Base-by-base conservation (phyloP, 2,329 filamentous ascomycete genomes). In the Cladophialophora exuberans region DNA sequence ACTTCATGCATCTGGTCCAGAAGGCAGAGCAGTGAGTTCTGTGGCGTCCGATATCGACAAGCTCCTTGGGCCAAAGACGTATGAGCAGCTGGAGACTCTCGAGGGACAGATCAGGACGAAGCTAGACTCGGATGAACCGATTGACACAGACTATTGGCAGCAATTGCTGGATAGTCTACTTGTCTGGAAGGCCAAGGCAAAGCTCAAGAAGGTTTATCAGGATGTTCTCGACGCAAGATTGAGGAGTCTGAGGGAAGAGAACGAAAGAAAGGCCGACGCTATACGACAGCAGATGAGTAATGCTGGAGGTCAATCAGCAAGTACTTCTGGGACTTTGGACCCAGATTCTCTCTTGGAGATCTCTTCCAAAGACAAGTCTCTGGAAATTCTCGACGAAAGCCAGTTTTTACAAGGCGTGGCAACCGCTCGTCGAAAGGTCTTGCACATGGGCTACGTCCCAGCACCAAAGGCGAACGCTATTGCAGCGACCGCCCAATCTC, bases 61-160 rank as follows among this genome's bases (percentile, higher is more conserved):
- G 67, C 84, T 99, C 28, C 79, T 99, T 9, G 82, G 83, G 3
- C 90, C 91, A 6, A 99, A 99, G 75, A 84, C 86, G 13, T 85
- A 90, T 65, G 87, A 90, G 65, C 89, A 97, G 70, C 79, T 99
- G n/a, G 87, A 92, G 68, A 83, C 83, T 15, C 78, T 99, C 44
- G 93, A 99, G 73, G 83, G 79, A 61, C 92, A 97, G 74, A 94
- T 99, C 70, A 85, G 85, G 69, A 78, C 80, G 13, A 99, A 99
- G 75, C 77, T 99, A 43, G 81, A 86, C 48, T 95, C 90, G 6
- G 87, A 96, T 68, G 92, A 97, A 67, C 86, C 89, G 7, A 93
- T 99, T 62, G 94, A 99, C 71, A 90, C 89, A 2, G 94, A 99
- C 73, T 99, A 97, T 71, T 99, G 94, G 94, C 90, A 96, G 69